Evolutionary conservation across 2,329 filamentous ascomycete species (phyloP), one percentile per base, ranked within the genome.

Genomic region (Colletotrichum ledebouriae): DNA sequence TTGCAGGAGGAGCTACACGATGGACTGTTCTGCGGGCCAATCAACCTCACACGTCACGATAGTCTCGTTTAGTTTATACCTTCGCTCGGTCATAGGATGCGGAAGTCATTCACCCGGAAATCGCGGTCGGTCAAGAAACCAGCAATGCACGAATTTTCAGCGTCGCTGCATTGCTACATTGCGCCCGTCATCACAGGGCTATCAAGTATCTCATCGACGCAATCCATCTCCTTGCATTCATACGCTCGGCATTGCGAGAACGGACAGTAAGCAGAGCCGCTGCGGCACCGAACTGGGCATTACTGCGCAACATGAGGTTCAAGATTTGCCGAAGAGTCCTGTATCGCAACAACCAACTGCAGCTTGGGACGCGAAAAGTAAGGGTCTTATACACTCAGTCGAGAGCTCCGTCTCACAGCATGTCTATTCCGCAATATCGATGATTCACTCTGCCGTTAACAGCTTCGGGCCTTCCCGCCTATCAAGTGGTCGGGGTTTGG

Each of bases 1-100:
- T 66, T 90, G 82, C 58, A 83, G 80, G 79, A 93, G 94, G n/a
- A 87, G 85, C 7, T 83, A 80, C 17, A 80, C 75, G 59, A 85
- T 52, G 29, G 22, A 17, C 7, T 22, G 13, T 20, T 25, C n/a
- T 49, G 29, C 44, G 15, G 29, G 59, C 59, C 59, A 61, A 52
- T 53, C 15, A 61, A 42, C 20, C 46, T 9, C 15, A 17, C 47
- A 52, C 59, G 47, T 12, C 25, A 34, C 12, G 12, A 44, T 52
- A 33, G 15, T 20, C 22, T 33, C 15, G 22, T 13, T n/a, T n/a
- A 42, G 34, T 29, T 34, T 37, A 22, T 25, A 61, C 12, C 47
- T 25, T 7, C 15, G 20, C 47, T 52, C 20, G 59, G 59, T 61
- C 47, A 61, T 44, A 52, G 47, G 47, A 61, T 59, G 39, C 13